Base-by-base conservation (phyloP, 1,139 yeast genomes). In the Kodamaea alishanica region DNA sequence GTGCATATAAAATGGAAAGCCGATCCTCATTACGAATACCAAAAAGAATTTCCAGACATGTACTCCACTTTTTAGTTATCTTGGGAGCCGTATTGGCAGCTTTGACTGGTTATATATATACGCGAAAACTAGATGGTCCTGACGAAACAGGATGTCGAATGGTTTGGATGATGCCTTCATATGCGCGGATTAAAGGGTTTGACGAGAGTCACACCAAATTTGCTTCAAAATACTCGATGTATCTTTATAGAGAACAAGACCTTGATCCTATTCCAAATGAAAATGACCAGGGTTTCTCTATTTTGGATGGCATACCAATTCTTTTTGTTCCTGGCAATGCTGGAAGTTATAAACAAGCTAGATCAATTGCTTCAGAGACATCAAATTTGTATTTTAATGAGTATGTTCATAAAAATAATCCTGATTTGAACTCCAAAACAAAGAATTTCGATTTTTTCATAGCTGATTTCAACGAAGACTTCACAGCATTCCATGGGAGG, bases 271-370 rank as follows among this genome's bases (percentile, higher is more conserved):
- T 69, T 37, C 79, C 86, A 29, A 56, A 61, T 23, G 63, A 65
- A 9, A 63, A 65, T 28, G 58, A 59, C 7, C 55, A 66, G 10
- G 61, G 61, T 8, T 43, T 38, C 26, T 35, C 40, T 8, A 37
- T 51, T 6, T 58, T 84, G 26, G 73, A 73, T 37, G 98, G 97
- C 0, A 74, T 84, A 1, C 99, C 99, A 0, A 88, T 87, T 1
- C 65, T 94, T 15, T 94, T 94, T 56, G 84, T 94, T 29, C 98
- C 98, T 0, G 99, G 99, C 0, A 94, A 94, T 57, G 98, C 98
- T 1, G 98, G 99, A 1, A 84, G 95, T 47, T 89, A 80, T 60
- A 77, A 81, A 49, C 99, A 94, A 61, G 95, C 79, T 7, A 69
- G 98, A 40, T 85, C 96, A 1, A 75, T 94, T n/a, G 98, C 97